These are phyloP conservation scores for Thymus mandschuricus DNA, from an alignment of 257 asterid genomes.

Conservation along the genomic window DNA sequence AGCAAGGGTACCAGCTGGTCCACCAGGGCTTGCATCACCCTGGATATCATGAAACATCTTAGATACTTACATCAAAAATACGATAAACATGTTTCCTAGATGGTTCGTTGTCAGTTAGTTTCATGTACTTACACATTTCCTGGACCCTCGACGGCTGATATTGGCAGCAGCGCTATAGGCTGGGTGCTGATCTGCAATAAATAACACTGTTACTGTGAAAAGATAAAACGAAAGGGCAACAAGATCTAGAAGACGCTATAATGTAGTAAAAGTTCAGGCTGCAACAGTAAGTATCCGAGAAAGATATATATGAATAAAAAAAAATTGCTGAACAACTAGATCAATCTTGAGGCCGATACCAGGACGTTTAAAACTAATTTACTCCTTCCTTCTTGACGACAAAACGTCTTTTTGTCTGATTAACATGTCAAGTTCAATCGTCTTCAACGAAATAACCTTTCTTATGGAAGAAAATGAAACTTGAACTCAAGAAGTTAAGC, in stretches of 20 bases:
- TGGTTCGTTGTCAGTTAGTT: neutral
- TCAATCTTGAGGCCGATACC: neutral
- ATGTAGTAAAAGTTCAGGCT: neutral
- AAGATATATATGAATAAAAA: neutral
- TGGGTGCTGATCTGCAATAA: constrained; percentile 61
- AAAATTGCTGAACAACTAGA: neutral
- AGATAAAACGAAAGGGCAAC: neutral
- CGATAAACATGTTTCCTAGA: neutral
- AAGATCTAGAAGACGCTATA: constrained; percentile 1
- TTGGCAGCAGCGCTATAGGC: constrained; percentile 74
- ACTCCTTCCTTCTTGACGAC: neutral
- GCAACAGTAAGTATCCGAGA: neutral
- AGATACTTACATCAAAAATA: neutral
- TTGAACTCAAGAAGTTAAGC: constrained; percentile 26
- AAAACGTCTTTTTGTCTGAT: neutral
- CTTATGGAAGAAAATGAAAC: constrained; percentile 8
- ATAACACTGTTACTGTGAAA: neutral
- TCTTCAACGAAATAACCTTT: constrained; percentile 2
- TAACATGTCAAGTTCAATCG: neutral
- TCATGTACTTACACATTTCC: constrained; percentile 66
- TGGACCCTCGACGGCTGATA: constrained; percentile 76
- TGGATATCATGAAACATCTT: constrained; percentile 31
- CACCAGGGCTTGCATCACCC: constrained; percentile 81
- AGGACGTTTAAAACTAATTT: neutral
- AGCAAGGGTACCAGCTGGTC: constrained; percentile 78